A percentile compares a stretch with the other conserved stretches of the same genome.
Evolutionary conservation across 352 stramenopile species (phyloP).

Genomic region (Phytophthora hybrid): DNA sequence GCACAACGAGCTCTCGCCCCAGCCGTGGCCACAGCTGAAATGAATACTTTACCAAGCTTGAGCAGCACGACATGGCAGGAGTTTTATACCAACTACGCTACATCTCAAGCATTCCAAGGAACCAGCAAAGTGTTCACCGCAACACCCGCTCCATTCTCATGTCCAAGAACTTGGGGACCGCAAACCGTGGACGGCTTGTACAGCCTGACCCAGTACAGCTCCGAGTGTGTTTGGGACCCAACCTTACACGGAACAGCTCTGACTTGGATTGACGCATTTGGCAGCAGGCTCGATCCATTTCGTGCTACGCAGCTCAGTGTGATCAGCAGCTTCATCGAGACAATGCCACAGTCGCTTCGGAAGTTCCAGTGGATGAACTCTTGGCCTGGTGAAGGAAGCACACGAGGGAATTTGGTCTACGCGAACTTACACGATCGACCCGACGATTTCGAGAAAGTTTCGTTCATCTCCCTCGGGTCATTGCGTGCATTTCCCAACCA

Average conservation of each 20-base stretch:
- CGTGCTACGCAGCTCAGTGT: constrained; percentile 29
- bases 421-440: constrained; percentile 34
- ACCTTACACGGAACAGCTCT: constrained; percentile 27
- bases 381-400: constrained; percentile 45
- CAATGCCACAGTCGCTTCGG: constrained; percentile 26
- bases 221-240: constrained; percentile 58
- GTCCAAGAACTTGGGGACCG: constrained; percentile 25
- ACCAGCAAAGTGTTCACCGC: constrained; percentile 24
- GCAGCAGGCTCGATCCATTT: constrained; percentile 50
- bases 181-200: constrained; percentile 26
- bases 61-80: constrained; percentile 32
- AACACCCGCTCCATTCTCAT: constrained; percentile 23
- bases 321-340: constrained; percentile 47
- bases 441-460: constrained; percentile 34
- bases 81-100: constrained; percentile 25
- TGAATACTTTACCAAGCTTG: constrained; percentile 10
- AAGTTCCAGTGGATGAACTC: constrained; percentile 51
- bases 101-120: constrained; percentile 1
- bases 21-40: constrained; percentile 1
- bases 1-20: constrained; percentile 48
- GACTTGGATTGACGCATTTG: constrained; percentile 40
- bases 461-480: constrained; percentile 47
- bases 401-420: constrained; percentile 63
- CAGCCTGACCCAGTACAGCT: constrained; percentile 22
- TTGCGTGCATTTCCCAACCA: constrained; percentile 61